These are phyloP conservation scores for Aspergillus viridinutans DNA, from an alignment of 2,329 filamentous ascomycete species.

Conservation along the genomic window DNA sequence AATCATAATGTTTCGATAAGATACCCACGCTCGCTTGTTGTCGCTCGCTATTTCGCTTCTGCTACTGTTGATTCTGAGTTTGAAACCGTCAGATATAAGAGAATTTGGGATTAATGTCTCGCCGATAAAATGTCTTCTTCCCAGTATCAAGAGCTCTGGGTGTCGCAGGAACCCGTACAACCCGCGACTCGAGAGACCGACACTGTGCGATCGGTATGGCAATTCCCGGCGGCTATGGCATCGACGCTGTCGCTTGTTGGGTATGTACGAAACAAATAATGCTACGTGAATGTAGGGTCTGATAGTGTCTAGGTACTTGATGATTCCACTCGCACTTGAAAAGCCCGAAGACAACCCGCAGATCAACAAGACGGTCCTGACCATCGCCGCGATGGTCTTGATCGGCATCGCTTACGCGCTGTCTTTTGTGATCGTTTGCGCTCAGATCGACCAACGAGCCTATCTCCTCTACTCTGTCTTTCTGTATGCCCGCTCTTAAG, in stretches of 20 bases:
- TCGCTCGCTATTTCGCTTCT: background rate
- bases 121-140: background rate
- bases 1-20: background rate
- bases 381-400: constrained; percentile 24
- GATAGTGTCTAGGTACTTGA: constrained; percentile 22
- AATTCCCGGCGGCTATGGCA: background rate
- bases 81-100: background rate
- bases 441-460: constrained; percentile 18
- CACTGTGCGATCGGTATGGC: background rate
- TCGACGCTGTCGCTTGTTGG: constrained; percentile 19
- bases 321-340: constrained; percentile 27
- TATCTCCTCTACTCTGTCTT: constrained; percentile 29
- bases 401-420: constrained; percentile 23
- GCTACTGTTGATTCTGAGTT: background rate
- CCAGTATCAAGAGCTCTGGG: background rate
- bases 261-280: constrained; percentile 15
- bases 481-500: constrained; percentile 19
- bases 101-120: background rate
- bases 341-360: constrained; percentile 13
- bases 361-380: constrained; percentile 20
- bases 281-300: background rate
- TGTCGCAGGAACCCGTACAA: background rate
- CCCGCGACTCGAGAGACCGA: background rate
- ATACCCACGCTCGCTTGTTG: background rate
- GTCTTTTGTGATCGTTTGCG: constrained; percentile 22